phyloP scores from a whole-genome alignment of 176 grass and related monocot species.

The Rhynchospora pubera region DNA sequence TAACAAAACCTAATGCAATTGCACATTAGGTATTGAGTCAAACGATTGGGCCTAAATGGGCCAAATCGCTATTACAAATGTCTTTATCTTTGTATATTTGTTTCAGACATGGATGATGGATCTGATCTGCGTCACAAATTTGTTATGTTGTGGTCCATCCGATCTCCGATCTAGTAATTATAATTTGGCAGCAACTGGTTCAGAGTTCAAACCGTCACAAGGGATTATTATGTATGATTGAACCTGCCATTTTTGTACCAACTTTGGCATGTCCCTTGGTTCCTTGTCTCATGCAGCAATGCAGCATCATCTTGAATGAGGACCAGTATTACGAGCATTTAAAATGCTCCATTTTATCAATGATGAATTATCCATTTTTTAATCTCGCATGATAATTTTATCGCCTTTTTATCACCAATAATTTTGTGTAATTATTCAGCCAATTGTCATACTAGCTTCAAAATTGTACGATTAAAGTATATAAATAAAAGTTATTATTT shows the following conservation, averaged over 20 bases:
- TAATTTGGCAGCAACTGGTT: neutral
- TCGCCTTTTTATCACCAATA: too few relatives aligned
- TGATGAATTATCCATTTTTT: too few relatives aligned
- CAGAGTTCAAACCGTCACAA: constrained; percentile 11
- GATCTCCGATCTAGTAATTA: neutral
- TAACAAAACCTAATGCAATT: too few relatives aligned
- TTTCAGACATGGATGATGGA: neutral
- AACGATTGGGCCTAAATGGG: neutral
- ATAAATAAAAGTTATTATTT: too few relatives aligned
- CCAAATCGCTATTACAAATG: neutral
- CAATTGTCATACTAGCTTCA: too few relatives aligned
- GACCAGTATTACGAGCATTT: neutral
- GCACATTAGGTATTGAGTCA: neutral
- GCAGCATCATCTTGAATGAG: neutral
- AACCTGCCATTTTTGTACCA: constrained; percentile 21
- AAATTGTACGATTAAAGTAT: too few relatives aligned
- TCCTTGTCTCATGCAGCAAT: constrained; percentile 7
- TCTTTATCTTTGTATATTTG: neutral
- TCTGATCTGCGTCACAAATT: neutral
- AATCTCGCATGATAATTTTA: too few relatives aligned
- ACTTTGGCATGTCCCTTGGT: neutral
- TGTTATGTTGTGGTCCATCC: constrained; percentile 2
- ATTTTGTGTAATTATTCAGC: too few relatives aligned
- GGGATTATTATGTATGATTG: constrained; percentile 20
- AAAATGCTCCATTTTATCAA: too few relatives aligned